Evolutionary conservation across 148 eudicot genomes (phyloP).

Genomic region (Rhododendron griersonianum): DNA sequence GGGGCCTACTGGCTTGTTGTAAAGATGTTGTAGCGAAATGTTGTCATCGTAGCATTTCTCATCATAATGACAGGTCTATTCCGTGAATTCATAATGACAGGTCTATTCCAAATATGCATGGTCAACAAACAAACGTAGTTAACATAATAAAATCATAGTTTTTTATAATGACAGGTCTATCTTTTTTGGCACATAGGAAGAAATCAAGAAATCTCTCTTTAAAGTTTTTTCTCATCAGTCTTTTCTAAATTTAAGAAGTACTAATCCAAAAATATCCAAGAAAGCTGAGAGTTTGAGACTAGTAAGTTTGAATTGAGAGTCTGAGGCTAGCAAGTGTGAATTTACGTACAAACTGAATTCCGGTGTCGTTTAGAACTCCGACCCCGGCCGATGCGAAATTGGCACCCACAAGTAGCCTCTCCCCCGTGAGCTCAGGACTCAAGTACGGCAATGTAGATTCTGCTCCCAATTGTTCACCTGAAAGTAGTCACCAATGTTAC

Average conservation of each 20-base stretch:
- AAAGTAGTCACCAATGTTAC: not conserved
- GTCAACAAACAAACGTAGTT: not conserved
- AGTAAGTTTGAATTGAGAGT: not conserved
- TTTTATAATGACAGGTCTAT: not conserved
- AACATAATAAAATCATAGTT: not conserved
- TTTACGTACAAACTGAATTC: constrained; percentile 41
- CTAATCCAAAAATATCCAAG: not conserved
- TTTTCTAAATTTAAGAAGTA: not conserved
- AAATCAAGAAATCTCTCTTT: not conserved
- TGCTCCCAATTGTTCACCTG: constrained; percentile 34
- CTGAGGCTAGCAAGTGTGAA: not conserved
- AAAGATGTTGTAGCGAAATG: too few species aligned
- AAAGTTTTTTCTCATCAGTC: not conserved
- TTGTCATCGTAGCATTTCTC: too few species aligned
- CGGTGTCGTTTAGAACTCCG: constrained; percentile 51
- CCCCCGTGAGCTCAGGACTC: constrained; percentile 29
- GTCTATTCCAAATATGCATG: not conserved
- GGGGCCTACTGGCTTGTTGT: too few species aligned
- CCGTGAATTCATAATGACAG: not conserved
- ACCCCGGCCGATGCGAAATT: constrained; percentile 53
- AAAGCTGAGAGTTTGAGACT: too few species aligned
- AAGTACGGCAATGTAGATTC: constrained; percentile 48
- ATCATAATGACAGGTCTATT: too few species aligned
- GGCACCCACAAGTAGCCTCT: constrained; percentile 37
- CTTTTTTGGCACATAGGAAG: not conserved